A percentile compares a stretch with the other conserved stretches of the same genome.
These are phyloP conservation scores for Chrysoporthe deuterocubensis DNA, from an alignment of 2,329 filamentous ascomycete species.

Conservation along the genomic window DNA sequence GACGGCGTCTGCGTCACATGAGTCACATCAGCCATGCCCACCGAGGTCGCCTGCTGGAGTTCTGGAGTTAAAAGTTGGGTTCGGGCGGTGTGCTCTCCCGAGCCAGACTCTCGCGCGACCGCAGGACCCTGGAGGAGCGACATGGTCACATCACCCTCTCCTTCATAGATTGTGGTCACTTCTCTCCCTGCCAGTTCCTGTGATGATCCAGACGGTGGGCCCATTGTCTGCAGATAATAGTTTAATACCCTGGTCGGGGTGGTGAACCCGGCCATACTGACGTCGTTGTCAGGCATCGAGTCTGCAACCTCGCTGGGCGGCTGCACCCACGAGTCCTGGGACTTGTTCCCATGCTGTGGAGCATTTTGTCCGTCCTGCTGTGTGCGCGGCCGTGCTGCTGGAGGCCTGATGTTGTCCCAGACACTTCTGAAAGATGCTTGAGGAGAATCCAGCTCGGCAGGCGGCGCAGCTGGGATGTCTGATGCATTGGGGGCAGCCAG, in stretches of 20 bases:
- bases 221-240: constrained; percentile 48
- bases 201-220: constrained; percentile 35
- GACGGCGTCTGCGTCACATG: constrained; percentile 14
- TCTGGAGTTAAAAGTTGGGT: not conserved
- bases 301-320: constrained; percentile 59
- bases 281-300: constrained; percentile 51
- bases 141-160: not conserved
- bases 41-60: not conserved
- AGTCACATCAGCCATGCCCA: not conserved
- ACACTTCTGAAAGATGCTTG: constrained; percentile 39
- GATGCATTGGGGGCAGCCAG: constrained; percentile 7
- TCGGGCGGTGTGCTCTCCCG: not conserved
- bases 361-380: not conserved
- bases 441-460: constrained; percentile 31
- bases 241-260: constrained; percentile 58
- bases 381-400: constrained; percentile 13
- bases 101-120: too few species aligned
- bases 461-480: constrained; percentile 6
- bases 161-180: not conserved
- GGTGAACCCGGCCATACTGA: constrained; percentile 39
- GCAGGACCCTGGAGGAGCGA: not conserved
- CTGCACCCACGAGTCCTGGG: constrained; percentile 45
- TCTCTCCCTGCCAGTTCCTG: constrained; percentile 1
- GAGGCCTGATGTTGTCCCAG: constrained; percentile 37
- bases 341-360: constrained; percentile 24